Evolutionary conservation across 495 filamentous ascomycete genomes (phyloP), one percentile per base, ranked within the genome.

Genomic region (Penicillium waksmanii): DNA sequence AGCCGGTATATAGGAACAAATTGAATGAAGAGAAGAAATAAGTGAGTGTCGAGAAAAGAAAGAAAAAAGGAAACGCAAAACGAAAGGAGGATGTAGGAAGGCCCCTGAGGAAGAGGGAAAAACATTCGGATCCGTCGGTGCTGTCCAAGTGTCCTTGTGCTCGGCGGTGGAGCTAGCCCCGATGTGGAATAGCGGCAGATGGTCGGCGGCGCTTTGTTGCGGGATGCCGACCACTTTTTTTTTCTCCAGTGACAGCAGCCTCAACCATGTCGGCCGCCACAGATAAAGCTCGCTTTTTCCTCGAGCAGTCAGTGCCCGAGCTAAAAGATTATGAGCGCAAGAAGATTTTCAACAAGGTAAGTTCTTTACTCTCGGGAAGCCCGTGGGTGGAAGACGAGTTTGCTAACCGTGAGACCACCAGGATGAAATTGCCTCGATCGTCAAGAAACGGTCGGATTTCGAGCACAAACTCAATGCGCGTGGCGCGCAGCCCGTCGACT

Each of bases 221-320:
- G 47, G 47, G 47, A 51, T 51, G 49, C 49, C 49, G 49, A 75
- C 64, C 35, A 69, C 65, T 66, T 74, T 78, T 75, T 73, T 71
- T 71, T 69, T 66, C 62, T 64, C 34, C 47, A 53, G 57, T 31
- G 47, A 58, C 36, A 12, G 21, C 51, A 65, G 27, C 31, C 54
- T 19, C 62, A 62, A 81, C 43, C 52, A 97, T 97, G 93, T 85
- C 91, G 1, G 85, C 84, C 46, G 85, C 91, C 43, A 90, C 89
- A 60, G 96, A 98, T 69, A 98, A 97, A 76, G 94, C 93, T 17
- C 90, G 94, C 27, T 97, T 93, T 75, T 97, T 89, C 71, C 81
- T 98, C 46, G 95, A 98, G 76, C 87, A 92, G 60, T 89, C 89
- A 6, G 90, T 96, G 36, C 91, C 93, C 7, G 92, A 97, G 71